Percentiles rank a stretch among this genome's conserved stretches.
These are phyloP conservation scores for Trichoderma simmonsii DNA, from an alignment of 2,329 filamentous ascomycete genomes.

Conservation along the genomic window DNA sequence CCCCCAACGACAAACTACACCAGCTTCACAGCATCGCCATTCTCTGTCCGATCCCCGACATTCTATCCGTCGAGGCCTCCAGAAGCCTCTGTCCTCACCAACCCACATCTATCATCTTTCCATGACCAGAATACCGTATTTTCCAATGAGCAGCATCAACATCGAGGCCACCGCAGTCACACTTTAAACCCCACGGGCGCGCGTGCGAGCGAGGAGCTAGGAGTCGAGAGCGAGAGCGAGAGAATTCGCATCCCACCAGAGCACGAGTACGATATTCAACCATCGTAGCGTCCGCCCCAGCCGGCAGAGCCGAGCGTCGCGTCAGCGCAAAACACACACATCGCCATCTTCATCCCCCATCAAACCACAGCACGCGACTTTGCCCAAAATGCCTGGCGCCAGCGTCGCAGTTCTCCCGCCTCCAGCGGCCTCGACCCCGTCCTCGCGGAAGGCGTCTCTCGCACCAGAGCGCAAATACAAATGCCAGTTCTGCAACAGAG, in stretches of 20 bases:
- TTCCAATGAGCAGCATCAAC: conserved; percentile 52
- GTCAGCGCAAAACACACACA: conserved; percentile 22
- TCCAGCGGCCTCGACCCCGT: conserved; percentile 64
- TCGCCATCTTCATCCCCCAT: conserved; percentile 23
- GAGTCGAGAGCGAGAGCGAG: conserved; percentile 34
- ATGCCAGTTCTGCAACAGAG: conserved; percentile 96
- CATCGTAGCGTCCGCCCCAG: conserved; percentile 47
- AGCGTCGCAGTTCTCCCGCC: conserved; percentile 63
- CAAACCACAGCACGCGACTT: conserved; percentile 32
- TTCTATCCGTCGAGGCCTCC: conserved; percentile 27
- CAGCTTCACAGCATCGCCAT: conserved; percentile 24
- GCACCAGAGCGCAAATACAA: conserved; percentile 98
- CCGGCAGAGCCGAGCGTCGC: conserved; percentile 27
- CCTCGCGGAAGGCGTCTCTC: conserved; percentile 70
- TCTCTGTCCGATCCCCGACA: conserved; percentile 24
- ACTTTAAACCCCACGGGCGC: conserved; percentile 70
- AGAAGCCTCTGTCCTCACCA: conserved; percentile 29
- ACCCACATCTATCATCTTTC: conserved; percentile 35
- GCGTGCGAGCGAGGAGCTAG: conserved; percentile 57
- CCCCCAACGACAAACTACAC: conserved; percentile 28
- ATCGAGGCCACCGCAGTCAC: conserved; percentile 56
- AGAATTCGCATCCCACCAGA: conserved; percentile 26
- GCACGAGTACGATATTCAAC: conserved; percentile 54
- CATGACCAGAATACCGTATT: conserved; percentile 41
- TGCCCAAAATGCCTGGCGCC: conserved; percentile 66